Percentiles rank a stretch among this genome's conserved stretches.
phyloP scores from a whole-genome alignment of 495 filamentous ascomycete species.

The Penicillium canariense region DNA sequence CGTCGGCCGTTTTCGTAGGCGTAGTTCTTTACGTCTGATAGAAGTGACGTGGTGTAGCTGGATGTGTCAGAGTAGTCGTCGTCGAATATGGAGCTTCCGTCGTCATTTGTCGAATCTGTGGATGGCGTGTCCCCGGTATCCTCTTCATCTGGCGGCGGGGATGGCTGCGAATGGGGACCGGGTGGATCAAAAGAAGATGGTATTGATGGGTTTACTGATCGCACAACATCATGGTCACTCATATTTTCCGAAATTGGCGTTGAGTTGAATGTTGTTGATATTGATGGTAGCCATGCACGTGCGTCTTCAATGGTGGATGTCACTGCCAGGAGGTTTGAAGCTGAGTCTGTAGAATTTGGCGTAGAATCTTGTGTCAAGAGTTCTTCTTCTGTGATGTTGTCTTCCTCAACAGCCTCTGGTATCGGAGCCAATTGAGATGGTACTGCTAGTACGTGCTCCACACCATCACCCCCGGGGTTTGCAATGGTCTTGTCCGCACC shows the following conservation, averaged over 20 bases:
- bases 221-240: neutral
- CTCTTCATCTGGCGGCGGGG: neutral
- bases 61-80: slow-evolving; percentile 23
- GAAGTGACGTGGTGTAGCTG: slow-evolving; percentile 25
- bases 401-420: slow-evolving; percentile 11
- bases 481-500: neutral
- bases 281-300: neutral
- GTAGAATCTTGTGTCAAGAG: neutral
- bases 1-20: slow-evolving; percentile 60
- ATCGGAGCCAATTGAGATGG: slow-evolving; percentile 12
- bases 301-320: neutral
- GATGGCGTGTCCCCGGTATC: slow-evolving; percentile 12
- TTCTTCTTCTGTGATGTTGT: neutral
- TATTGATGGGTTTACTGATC: neutral
- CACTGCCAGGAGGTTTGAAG: neutral
- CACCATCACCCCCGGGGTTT: neutral
- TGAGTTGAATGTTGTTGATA: neutral
- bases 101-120: slow-evolving; percentile 11
- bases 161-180: neutral
- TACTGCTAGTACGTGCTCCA: neutral
- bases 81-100: slow-evolving; percentile 22
- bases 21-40: slow-evolving; percentile 27
- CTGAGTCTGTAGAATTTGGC: neutral
- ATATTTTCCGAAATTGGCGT: neutral
- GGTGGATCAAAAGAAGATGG: neutral